Evolutionary conservation across 345 rosid genomes (phyloP).

Genomic region (Eucalyptus curtisii): DNA sequence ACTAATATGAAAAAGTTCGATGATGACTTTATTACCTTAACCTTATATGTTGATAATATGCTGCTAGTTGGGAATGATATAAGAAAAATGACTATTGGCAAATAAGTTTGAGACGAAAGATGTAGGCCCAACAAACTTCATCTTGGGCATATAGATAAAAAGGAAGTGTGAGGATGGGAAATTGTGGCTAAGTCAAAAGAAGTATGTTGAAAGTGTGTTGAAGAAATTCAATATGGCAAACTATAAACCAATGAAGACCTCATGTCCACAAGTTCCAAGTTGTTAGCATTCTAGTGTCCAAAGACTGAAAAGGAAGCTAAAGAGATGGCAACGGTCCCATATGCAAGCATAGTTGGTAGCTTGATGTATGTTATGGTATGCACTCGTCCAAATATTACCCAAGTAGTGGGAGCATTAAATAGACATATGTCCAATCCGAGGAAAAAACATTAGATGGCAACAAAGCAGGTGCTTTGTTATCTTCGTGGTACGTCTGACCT

Average conservation of each 20-base stretch:
- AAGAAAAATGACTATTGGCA: neutral
- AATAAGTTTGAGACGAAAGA: neutral
- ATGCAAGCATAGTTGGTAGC: neutral
- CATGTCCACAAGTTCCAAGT: neutral
- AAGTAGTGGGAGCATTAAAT: neutral
- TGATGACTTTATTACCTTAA: neutral
- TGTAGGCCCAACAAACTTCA: neutral
- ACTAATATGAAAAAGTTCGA: neutral
- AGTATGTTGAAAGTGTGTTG: neutral
- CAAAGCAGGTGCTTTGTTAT: neutral
- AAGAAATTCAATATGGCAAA: neutral
- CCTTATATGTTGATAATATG: neutral
- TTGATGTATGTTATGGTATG: neutral
- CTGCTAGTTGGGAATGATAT: neutral
- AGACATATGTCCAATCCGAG: fast-evolving
- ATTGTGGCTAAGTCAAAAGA: neutral
- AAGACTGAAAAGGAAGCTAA: neutral
- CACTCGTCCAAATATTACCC: neutral
- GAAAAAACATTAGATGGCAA: neutral
- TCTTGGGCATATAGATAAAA: neutral
- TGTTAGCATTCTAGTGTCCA: fast-evolving
- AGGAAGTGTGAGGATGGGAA: fast-evolving
- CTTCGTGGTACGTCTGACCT: neutral
- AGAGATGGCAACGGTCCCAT: neutral
- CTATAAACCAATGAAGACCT: neutral